Base-by-base conservation (phyloP, 2,329 filamentous ascomycete genomes). In the Nemania serpens region DNA sequence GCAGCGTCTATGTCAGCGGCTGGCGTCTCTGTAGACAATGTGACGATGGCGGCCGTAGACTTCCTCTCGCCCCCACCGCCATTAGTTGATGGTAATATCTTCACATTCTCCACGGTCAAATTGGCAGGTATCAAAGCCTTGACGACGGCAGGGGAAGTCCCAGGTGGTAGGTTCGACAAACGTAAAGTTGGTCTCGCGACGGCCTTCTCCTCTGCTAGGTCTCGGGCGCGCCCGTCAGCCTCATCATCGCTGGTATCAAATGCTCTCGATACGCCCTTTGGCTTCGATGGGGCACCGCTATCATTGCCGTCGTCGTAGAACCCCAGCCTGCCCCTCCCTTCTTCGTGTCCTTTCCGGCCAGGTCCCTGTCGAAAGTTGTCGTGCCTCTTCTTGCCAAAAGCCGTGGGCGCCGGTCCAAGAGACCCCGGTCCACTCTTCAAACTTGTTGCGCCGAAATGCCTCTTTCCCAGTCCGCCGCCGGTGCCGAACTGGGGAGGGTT, bases 1-100 rank as follows among this genome's bases (percentile, higher is more conserved):
- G 88, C 85, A 3, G 86, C 82, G 70, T 97, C 93, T 55, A 97
- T 93, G 58, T 96, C 91, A 22, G 88, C 90, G 0, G 89, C 90
- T 0, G 92, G 86, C 0, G 92, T 95, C 66, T 95, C 91, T 59
- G 90, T 87, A 1, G 90, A 87, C 33, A 97, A 77, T 0, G 90
- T 93, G 47, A 95, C 89, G 68, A 97, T 91, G 4, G 92, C 92
- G 15, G 91, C 84, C 36, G 86, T 83, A 1, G 88, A 89, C 70
- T 88, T 93, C 60, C 89, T 84, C 67, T 93, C 90, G 2, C 79
- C 82, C 12, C 76, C 76, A 39, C 76, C 78, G 1, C 84, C 76
- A 2, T 81, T 82, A 12, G 77, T 72, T 0, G 83, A 76, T 2
- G 87, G 84, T 29, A 90, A 75, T 33, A 95, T 86, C 70, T 89